phyloP scores from a whole-genome alignment of 2,329 filamentous ascomycete genomes.

The Aspergillus sp. region DNA sequence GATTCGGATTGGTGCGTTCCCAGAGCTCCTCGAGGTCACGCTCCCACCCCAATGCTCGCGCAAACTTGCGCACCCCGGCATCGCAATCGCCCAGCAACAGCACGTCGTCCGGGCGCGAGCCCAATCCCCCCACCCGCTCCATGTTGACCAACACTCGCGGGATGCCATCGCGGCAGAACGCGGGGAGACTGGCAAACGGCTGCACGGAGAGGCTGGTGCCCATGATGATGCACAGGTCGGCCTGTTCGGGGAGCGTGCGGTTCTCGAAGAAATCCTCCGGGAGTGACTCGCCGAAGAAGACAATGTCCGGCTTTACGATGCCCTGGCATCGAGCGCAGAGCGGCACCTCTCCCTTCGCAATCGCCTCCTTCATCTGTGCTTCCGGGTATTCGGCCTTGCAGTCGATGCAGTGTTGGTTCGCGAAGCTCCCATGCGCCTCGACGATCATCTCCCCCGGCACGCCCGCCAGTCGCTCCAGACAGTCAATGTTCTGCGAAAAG shows the following conservation, averaged over 20 bases:
- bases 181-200: conserved; percentile 81
- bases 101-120: conserved; percentile 78
- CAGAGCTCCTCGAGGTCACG: conserved; percentile 78
- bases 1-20: conserved; percentile 63
- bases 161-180: conserved; percentile 56
- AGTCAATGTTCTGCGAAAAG: conserved; percentile 98
- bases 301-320: conserved; percentile 88
- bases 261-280: conserved; percentile 64
- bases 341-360: conserved; percentile 67
- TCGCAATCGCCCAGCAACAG: conserved; percentile 81
- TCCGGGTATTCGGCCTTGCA: conserved; percentile 72
- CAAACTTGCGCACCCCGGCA: conserved; percentile 72
- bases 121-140: conserved; percentile 76
- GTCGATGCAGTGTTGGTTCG: conserved; percentile 85
- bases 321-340: conserved; percentile 69
- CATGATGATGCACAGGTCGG: conserved; percentile 79
- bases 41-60: conserved; percentile 77
- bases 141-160: conserved; percentile 86
- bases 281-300: conserved; percentile 82
- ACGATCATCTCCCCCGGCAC: conserved; percentile 78
- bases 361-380: conserved; percentile 68
- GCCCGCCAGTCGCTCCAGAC: conserved; percentile 82
- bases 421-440: conserved; percentile 95
- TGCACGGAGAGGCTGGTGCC: conserved; percentile 86
- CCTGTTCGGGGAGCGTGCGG: conserved; percentile 53